phyloP scores from a whole-genome alignment of 1,284 basidiomycete genomes.

The Cutaneotrichosporon mucoides region DNA sequence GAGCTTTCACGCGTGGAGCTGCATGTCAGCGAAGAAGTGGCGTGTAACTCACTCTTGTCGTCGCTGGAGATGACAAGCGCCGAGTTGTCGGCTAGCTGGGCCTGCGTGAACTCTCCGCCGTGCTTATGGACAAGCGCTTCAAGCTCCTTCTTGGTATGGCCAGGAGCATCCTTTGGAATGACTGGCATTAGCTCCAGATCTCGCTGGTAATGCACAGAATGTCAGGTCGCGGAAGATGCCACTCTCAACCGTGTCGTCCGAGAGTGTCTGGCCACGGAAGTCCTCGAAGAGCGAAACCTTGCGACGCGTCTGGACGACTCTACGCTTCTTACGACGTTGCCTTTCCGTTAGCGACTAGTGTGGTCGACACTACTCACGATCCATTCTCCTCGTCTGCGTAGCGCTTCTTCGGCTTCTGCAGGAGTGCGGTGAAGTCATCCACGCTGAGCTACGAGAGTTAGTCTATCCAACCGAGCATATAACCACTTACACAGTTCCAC shows the following conservation, averaged over 20 bases:
- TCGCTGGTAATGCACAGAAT: slow-evolving; percentile 60
- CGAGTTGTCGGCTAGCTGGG: slow-evolving; percentile 37
- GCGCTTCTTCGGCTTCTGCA: slow-evolving; percentile 34
- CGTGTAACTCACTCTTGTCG: slow-evolving; percentile 34
- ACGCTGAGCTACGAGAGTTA: slow-evolving; percentile 30
- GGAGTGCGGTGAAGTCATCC: slow-evolving; percentile 37
- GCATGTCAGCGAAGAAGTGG: neutral
- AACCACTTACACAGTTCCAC: slow-evolving; percentile 44
- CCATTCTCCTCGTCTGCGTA: slow-evolving; percentile 41
- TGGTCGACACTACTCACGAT: slow-evolving; percentile 24
- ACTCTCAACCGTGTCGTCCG: slow-evolving; percentile 58
- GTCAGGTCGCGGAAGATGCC: slow-evolving; percentile 67
- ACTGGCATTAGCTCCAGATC: slow-evolving; percentile 33
- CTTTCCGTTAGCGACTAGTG: neutral
- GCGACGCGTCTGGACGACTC: slow-evolving; percentile 10
- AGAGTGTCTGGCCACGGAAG: slow-evolving; percentile 61
- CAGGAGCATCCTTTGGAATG: slow-evolving; percentile 60
- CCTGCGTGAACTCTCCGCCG: slow-evolving; percentile 69
- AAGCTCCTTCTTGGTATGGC: slow-evolving; percentile 36
- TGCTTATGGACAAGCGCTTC: slow-evolving; percentile 60
- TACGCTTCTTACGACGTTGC: slow-evolving; percentile 29
- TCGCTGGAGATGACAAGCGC: slow-evolving; percentile 55
- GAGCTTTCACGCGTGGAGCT: slow-evolving; percentile 50
- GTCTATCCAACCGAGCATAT: neutral
- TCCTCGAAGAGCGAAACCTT: slow-evolving; percentile 62